phyloP scores from a whole-genome alignment of 2,329 filamentous ascomycete species.

The Beauveria scarabaeidicola region DNA sequence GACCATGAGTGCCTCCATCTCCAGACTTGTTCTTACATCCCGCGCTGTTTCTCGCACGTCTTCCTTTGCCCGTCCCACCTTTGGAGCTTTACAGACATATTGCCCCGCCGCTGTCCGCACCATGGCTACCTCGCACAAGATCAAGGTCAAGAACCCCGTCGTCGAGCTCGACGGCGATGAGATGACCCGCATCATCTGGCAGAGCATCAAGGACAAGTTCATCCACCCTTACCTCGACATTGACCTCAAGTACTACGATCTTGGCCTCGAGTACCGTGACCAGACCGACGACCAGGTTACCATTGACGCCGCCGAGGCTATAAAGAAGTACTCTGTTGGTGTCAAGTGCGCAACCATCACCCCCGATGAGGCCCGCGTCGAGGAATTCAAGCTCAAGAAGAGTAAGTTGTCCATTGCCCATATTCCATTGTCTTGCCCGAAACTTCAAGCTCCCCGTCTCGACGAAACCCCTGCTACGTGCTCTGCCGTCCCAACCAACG shows the following conservation, averaged over 20 bases:
- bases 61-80: constrained; percentile 29
- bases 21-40: constrained; percentile 7
- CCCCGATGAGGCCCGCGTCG: constrained; percentile 88
- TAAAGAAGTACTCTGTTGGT: constrained; percentile 97
- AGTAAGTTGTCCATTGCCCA: constrained; percentile 47
- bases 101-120: constrained; percentile 63
- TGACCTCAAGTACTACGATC: constrained; percentile 96
- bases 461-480: background rate
- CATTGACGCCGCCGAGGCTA: constrained; percentile 87
- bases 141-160: constrained; percentile 98
- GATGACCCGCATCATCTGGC: constrained; percentile 99
- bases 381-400: constrained; percentile 98
- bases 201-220: constrained; percentile 98
- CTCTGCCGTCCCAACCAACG: background rate
- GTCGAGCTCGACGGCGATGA: constrained; percentile 92
- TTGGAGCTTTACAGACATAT: constrained; percentile 29
- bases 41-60: constrained; percentile 19
- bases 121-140: constrained; percentile 64
- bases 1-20: constrained; percentile 6
- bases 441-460: background rate
- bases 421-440: constrained; percentile 6
- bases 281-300: constrained; percentile 96
- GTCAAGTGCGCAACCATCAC: constrained; percentile 99
- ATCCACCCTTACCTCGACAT: constrained; percentile 94
- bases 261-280: constrained; percentile 90